Evolutionary conservation across 1,139 yeast species (phyloP), one percentile per base, ranked within the genome.

Genomic region (Geotrichum histeridarum): DNA sequence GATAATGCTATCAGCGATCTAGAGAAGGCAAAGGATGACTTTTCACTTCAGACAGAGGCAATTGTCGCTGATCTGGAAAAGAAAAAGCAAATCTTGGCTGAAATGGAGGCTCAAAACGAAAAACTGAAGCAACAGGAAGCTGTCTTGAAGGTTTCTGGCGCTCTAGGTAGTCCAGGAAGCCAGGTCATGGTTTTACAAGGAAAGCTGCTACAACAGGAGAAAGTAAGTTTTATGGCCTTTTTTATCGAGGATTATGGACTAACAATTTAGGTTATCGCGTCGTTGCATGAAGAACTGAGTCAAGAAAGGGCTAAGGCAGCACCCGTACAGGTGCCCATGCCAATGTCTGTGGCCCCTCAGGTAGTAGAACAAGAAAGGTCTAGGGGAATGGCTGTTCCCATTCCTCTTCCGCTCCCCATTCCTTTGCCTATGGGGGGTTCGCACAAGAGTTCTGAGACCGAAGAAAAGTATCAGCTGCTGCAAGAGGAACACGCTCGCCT

Each of bases 401-500:
- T 22, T n/a, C n/a, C n/a, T n/a, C n/a, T n/a, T n/a, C n/a, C n/a
- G n/a, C n/a, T n/a, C n/a, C 27, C 27, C 5, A 22, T 22, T 22
- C 27, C 27, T 22, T 22, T 22, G 27, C 27, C 27, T 3, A 22
- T 22, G 27, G 27, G 27, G 3, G 27, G 27, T 22, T 22, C 27
- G 5, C 27, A 22, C 27, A 22, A 22, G 5, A 5, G 27, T 3
- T 22, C 27, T 3, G 27, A 22, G 27, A 5, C 3, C 5, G 27
- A 22, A 3, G 42, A 54, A 15, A 57, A 56, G 48, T 61, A 63
- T 35, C 61, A 61, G n/a, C 54, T 57, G 18, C 59, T 65, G 30
- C 53, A 55, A 33, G 53, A 51, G 22, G 64, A 63, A 27, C 64
- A 65, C 50, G 53, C 51, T n/a, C 55, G 55, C 37, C 57, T 54